These are phyloP conservation scores for Vigna mungo DNA, from an alignment of 306 rosid genomes.

Conservation along the genomic window DNA sequence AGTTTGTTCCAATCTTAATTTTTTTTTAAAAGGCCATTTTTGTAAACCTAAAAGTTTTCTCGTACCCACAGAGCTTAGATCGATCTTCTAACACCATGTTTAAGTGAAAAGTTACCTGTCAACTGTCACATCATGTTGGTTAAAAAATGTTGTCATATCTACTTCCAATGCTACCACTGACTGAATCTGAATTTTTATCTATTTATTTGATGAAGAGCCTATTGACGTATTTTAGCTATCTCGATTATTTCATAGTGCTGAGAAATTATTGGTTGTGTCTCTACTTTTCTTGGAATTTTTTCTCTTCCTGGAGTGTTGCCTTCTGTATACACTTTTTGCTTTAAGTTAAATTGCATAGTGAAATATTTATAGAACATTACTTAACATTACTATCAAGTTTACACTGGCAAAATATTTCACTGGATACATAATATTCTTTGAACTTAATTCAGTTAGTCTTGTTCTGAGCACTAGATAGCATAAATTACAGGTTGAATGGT, in stretches of 20 bases:
- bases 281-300: not conserved
- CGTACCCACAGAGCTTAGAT: no score
- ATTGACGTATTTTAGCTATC: not conserved
- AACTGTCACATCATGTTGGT: no score
- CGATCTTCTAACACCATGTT: no score
- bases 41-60: not conserved
- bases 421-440: constrained; percentile 5
- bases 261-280: not conserved
- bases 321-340: not conserved
- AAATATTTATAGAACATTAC: constrained; percentile 8
- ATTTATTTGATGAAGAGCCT: not conserved
- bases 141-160: not conserved
- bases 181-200: constrained; percentile 10
- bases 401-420: constrained; percentile 6
- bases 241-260: not conserved
- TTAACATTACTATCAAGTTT: not conserved
- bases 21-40: not conserved
- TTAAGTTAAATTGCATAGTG: not conserved
- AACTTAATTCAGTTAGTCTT: constrained; percentile 33
- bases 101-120: no score
- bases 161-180: constrained; percentile 7
- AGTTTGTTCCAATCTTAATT: not conserved
- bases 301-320: not conserved
- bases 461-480: constrained; percentile 37
- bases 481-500: constrained; percentile 79